Evolutionary conservation across 441 rosid species (phyloP), one percentile per base, ranked within the genome.

Genomic region (Cnidoscolus chayamansa): DNA sequence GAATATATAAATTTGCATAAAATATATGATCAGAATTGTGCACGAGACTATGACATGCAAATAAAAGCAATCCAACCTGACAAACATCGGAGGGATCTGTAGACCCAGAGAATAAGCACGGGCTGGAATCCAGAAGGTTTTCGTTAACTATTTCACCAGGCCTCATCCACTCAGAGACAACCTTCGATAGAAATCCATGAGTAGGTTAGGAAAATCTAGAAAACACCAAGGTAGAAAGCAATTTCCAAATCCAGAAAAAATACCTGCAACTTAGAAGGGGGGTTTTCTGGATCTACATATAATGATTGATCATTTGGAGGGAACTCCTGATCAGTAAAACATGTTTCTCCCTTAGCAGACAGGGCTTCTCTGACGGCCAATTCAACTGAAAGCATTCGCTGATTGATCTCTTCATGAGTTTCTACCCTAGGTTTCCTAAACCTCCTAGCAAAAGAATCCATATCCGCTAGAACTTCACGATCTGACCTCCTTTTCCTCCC

Each of bases 21-120:
- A 51, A 75, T 71, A 32, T 53, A n/a, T 40, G 58, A 74, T 65
- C 54, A 60, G 78, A 66, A n/a, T 67, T 51, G 49, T 15, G 66
- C 7, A 30, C 10, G 4, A 2, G 25, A 25, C 25, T 25, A 25
- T 25, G 25, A 25, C 25, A 25, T 25, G 25, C 25, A 25, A 25
- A 25, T 25, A 25, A 25, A 43, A 43, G 60, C 60, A 70, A 70
- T 25, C 83, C 74, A 78, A 96, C 99, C 99, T 96, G 99, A 81
- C 98, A 96, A 88, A 96, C 99, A 88, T 96, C 98, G 59, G 99
- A 94, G 6, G 98, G 98, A 83, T 96, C 90, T 50, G 95, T 96
- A 76, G 84, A 81, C 80, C 98, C 98, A 72, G 95, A 90, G 84
- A 92, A 91, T 77, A 96, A 86, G 90, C 98, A 96, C 45, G 98